Base-by-base conservation (phyloP, 257 asterid species). In the Lycium ferocissimum region DNA sequence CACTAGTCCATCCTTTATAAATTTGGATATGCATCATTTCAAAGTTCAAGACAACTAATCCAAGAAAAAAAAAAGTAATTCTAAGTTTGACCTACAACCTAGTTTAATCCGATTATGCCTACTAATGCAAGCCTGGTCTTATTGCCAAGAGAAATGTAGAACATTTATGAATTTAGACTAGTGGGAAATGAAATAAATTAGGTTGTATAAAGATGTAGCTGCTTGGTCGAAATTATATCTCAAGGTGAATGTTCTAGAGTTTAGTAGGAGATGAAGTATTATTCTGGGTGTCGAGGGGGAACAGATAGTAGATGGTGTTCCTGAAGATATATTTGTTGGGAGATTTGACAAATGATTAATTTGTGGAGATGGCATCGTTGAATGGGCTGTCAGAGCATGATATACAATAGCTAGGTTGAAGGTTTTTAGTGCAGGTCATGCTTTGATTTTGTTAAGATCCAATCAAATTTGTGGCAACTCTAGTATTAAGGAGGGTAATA, bases 221-320 rank as follows among this genome's bases (percentile, higher is more conserved):
- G 20, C 75, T 66, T 66, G 47, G 75, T 66, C 6, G 10, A 66
- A 35, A 35, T 13, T 66, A 66, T 65, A 1, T 65, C 45, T 65
- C 47, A 66, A 66, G 20, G 38, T 66, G 75, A 66, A 66, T 66
- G 47, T 66, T 66, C 75, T 66, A 33, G 75, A 66, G 75, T 35
- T 66, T 66, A 35, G 75, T 66, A 66, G 75, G 47, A 66, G 47
- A 66, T 66, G 75, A 35, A 35, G 49, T 37, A 67, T 37, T 35
- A 35, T 1, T 0, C 22, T 35, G 22, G 76, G 76, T 67, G 76
- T 67, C 22, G 37, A 67, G 49, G 22, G 76, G 22, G 12, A 67
- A 66, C 47, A 35, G 20, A 66, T 67, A 37, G 51, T 14, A 67
- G 51, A 37, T 37, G 49, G 76, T 67, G 49, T 35, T 67, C 49